A percentile compares a stretch with the other conserved stretches of the same genome.
Evolutionary conservation across 1,139 yeast species (phyloP).

Genomic region (Insectozyma bohioensis): DNA sequence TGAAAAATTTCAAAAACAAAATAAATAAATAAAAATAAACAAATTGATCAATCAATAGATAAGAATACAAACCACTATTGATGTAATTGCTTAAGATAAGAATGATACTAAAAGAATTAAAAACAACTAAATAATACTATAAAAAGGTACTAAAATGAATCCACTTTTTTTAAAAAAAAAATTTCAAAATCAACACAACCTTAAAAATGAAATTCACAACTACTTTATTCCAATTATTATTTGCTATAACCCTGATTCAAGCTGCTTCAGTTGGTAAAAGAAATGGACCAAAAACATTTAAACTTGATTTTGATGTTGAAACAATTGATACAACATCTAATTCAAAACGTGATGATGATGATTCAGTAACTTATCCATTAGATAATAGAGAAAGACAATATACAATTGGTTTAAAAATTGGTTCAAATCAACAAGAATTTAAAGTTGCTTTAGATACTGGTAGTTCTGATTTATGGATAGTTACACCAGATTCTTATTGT

Average conservation of each 20-base stretch:
- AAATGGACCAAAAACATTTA: constrained; percentile 3
- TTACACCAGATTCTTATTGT: constrained; percentile 9
- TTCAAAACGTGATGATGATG: constrained; percentile 2
- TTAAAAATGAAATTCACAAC: too few relatives aligned
- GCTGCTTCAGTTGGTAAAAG: constrained; percentile 5
- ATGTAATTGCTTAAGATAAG: too few relatives aligned
- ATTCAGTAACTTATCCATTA: not conserved
- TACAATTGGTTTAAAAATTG: constrained; percentile 16
- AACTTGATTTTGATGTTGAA: constrained; percentile 5
- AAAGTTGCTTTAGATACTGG: constrained; percentile 29
- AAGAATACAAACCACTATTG: too few relatives aligned
- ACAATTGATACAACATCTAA: not conserved
- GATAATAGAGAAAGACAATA: constrained; percentile 2
- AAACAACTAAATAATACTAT: too few relatives aligned
- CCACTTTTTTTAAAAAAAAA: too few relatives aligned
- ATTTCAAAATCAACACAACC: too few relatives aligned
- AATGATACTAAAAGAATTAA: too few relatives aligned
- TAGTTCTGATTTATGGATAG: constrained; percentile 29
- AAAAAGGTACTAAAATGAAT: too few relatives aligned
- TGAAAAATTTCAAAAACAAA: too few relatives aligned
- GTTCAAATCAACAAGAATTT: constrained; percentile 20
- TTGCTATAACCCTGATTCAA: not conserved
- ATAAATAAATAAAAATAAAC: too few relatives aligned
- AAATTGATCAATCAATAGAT: too few relatives aligned
- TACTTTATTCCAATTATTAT: too few relatives aligned